Base-by-base conservation (phyloP, 176 grass and related monocot species). In the Phragmites australis region DNA sequence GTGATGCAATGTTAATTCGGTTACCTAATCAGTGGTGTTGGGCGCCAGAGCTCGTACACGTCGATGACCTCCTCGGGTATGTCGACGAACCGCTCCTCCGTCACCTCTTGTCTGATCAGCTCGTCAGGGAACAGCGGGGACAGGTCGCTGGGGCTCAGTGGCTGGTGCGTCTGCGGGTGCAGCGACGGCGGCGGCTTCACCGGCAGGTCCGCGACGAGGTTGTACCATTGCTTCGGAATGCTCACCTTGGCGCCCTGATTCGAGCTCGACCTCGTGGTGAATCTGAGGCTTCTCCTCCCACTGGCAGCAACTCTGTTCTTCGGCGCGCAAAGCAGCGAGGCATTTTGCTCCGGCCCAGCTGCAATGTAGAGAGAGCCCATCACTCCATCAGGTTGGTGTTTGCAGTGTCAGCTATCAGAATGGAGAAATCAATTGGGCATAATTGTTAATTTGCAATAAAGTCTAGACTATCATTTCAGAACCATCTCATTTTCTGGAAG, bases 141-240 rank as follows among this genome's bases (percentile, higher is more conserved):
- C 31, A 97, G 59, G 75, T 97, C 95, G 70, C 83, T 30, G 15
- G 81, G 92, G 40, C 70, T 89, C 37, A 97, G 74, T 3, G 90
- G 90, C 68, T 90, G 89, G 81, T 85, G 90, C 23, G 95, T 97
- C 87, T 85, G 77, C 16, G 95, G 95, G 89, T 97, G 85, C 65
- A 94, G 70, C 75, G 70, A 61, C 14, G 92, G 95, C 30, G 95
- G 92, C 1, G 95, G 92, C 87, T 97, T 97, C 83, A 97, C 81
- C 27, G 88, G 81, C 56, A 98, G 90, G 85, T 98, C 95, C 21
- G 95, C 87, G 25, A 94, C 61, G 71, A 98, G 74, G 68, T 98
- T 98, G 76, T 98, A 94, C 95, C 95, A 98, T 46, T 93, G 85
- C n/a, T 90, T 94, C 9, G 95, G 95, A 82, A 98, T 91, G 76